Conservation (phyloP, 2,329 filamentous ascomycete species). For the Colletotrichum abscissum region DNA sequence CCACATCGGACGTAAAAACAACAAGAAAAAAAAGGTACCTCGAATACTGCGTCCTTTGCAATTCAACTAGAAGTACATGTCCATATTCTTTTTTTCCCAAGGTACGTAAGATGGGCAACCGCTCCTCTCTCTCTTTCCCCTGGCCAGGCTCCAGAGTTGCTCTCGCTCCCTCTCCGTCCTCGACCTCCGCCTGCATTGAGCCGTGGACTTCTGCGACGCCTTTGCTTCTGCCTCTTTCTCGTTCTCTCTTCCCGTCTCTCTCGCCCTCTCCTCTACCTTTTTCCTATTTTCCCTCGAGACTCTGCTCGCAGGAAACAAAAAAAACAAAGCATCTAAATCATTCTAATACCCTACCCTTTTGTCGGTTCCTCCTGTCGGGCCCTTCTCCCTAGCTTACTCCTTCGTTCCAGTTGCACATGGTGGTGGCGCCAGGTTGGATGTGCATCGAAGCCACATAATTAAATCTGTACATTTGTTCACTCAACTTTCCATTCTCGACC, state of each 20-base stretch:
- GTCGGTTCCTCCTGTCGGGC: background rate
- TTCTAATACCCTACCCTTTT: background rate
- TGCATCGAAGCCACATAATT: slow-evolving; percentile 35
- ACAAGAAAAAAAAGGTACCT: background rate
- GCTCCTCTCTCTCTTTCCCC: background rate
- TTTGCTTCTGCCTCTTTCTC: background rate
- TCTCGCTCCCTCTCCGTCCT: background rate
- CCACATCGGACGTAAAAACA: background rate
- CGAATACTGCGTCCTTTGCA: background rate
- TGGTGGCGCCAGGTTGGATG: slow-evolving; percentile 24
- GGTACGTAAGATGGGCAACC: too few relatives aligned
- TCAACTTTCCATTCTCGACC: slow-evolving; percentile 18
- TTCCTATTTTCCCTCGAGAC: background rate
- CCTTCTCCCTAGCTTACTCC: slow-evolving; percentile 21
- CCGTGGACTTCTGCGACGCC: background rate
- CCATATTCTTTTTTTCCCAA: background rate
- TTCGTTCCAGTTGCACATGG: slow-evolving; percentile 29
- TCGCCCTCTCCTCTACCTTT: background rate
- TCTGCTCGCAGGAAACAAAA: background rate
- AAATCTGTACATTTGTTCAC: slow-evolving; percentile 26
- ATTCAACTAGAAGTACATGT: background rate
- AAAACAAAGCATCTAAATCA: background rate
- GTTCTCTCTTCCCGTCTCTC: background rate
- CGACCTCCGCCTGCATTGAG: background rate
- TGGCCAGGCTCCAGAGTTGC: background rate